Percentiles rank a stretch among this genome's conserved stretches.
These are phyloP conservation scores for Terana coerulea DNA, from an alignment of 768 basidiomycete species.

Conservation along the genomic window DNA sequence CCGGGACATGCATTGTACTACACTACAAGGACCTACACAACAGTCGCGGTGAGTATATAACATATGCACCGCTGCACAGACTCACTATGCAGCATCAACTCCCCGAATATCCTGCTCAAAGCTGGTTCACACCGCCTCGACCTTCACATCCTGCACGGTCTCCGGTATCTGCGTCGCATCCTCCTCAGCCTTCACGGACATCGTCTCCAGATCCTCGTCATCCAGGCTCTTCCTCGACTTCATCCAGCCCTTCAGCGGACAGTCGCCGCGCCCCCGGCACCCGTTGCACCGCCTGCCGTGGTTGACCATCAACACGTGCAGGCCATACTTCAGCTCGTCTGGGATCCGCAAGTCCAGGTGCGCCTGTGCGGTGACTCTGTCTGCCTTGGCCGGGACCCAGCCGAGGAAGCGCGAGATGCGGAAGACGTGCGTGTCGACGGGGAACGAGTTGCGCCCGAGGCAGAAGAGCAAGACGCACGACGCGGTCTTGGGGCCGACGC, in stretches of 20 bases:
- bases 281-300: constrained; percentile 54
- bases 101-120: neutral
- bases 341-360: constrained; percentile 53
- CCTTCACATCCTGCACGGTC: constrained; percentile 5
- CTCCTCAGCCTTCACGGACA: constrained; percentile 12
- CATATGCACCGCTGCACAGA: too few species aligned
- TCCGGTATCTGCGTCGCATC: neutral
- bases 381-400: constrained; percentile 45
- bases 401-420: constrained; percentile 47
- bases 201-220: constrained; percentile 18
- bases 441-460: constrained; percentile 55
- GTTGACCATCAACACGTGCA: constrained; percentile 56
- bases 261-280: constrained; percentile 34
- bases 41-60: too few species aligned
- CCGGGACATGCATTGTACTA: too few species aligned
- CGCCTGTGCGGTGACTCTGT: constrained; percentile 51
- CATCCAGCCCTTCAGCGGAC: constrained; percentile 36
- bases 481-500: constrained; percentile 62
- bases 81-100: neutral
- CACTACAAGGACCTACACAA: too few species aligned
- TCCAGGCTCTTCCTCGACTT: constrained; percentile 21
- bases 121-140: neutral
- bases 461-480: constrained; percentile 61
- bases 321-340: constrained; percentile 47
- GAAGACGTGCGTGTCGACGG: constrained; percentile 64